These are phyloP conservation scores for Citrullus colocynthis DNA, from an alignment of 306 rosid genomes.

Conservation along the genomic window DNA sequence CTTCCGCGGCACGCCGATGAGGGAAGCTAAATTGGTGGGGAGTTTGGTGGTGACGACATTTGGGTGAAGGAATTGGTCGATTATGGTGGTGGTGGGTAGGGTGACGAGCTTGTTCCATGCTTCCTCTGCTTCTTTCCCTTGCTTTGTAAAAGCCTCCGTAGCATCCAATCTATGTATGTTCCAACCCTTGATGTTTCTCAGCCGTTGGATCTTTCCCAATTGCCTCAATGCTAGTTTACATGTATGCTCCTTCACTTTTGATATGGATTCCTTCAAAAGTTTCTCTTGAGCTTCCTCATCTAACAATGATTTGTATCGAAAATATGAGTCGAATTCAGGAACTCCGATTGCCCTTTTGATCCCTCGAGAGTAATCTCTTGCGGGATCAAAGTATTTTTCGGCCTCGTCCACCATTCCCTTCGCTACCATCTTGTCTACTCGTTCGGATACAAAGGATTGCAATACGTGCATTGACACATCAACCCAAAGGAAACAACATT, in stretches of 20 bases:
- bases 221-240: conserved; percentile 49
- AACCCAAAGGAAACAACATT: conserved; percentile 63
- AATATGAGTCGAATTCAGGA: conserved; percentile 59
- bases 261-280: conserved; percentile 30
- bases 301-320: conserved; percentile 19
- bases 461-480: conserved; percentile 46
- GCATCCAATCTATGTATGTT: conserved; percentile 48
- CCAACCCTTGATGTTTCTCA: conserved; percentile 53
- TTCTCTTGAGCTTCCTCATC: conserved; percentile 14
- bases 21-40: neutral
- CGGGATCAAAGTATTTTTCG: conserved; percentile 30
- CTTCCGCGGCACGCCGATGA: neutral
- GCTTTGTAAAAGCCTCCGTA: conserved; percentile 45
- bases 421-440: conserved; percentile 57
- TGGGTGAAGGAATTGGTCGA: conserved; percentile 28
- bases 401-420: conserved; percentile 56
- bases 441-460: conserved; percentile 25
- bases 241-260: conserved; percentile 42
- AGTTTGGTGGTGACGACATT: neutral
- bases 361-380: conserved; percentile 40
- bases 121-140: conserved; percentile 39
- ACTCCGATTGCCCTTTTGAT: conserved; percentile 72
- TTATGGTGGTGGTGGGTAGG: conserved; percentile 32
- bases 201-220: conserved; percentile 38
- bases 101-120: conserved; percentile 57